These are phyloP conservation scores for Rhodotorula diobovata DNA, from an alignment of 768 basidiomycete genomes.

Conservation along the genomic window DNA sequence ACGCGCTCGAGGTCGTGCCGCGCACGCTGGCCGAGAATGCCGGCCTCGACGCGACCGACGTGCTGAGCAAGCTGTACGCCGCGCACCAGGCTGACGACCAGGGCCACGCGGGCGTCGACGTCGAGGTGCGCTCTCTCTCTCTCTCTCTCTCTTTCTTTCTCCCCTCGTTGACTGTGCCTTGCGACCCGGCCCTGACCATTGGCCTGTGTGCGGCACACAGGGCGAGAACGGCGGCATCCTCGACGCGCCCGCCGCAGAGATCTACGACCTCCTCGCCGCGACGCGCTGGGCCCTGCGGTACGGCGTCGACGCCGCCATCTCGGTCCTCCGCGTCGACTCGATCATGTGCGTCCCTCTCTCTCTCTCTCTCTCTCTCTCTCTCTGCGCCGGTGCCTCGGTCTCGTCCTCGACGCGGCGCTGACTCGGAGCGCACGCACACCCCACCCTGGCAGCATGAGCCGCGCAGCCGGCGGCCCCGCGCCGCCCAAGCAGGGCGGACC, in stretches of 20 bases:
- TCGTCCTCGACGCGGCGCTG: background rate
- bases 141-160: background rate
- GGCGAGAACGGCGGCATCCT: constrained; percentile 74
- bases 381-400: background rate
- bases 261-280: constrained; percentile 80
- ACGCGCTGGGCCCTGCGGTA: constrained; percentile 85
- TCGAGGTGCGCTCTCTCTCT: constrained; percentile 59
- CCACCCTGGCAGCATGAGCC: constrained; percentile 35
- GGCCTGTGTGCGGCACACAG: constrained; percentile 47
- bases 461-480: constrained; percentile 40
- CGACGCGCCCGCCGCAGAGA: constrained; percentile 52
- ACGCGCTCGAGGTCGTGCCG: constrained; percentile 85
- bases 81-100: constrained; percentile 67
- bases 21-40: constrained; percentile 93
- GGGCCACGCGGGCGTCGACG: constrained; percentile 75
- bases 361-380: background rate
- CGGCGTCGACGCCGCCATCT: constrained; percentile 85
- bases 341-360: constrained; percentile 58
- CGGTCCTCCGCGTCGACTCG: constrained; percentile 89
- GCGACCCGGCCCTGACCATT: background rate
- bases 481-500: constrained; percentile 46
- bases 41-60: constrained; percentile 80
- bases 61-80: constrained; percentile 80
- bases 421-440: too few species aligned
- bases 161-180: background rate